phyloP scores from a whole-genome alignment of 75 land plant species.

The Pinus taeda region DNA sequence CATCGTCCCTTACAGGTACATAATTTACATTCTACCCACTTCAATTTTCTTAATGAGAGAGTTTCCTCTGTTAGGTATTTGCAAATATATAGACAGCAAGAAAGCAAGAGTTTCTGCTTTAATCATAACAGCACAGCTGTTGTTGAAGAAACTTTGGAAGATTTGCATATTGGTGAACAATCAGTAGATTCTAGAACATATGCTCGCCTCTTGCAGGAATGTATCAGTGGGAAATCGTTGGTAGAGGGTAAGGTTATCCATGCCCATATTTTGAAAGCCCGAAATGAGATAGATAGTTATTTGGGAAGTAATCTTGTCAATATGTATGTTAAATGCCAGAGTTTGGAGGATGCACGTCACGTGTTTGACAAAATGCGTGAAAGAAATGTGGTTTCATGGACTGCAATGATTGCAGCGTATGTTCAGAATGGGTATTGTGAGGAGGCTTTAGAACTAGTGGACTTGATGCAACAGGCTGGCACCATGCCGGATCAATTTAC shows the following conservation, averaged over 20 bases:
- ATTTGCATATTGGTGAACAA: not conserved
- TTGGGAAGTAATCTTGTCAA: not conserved
- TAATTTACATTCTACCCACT: not conserved
- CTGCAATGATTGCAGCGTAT: slow-evolving; percentile 8
- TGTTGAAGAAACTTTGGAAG: not conserved
- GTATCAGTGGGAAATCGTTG: not conserved
- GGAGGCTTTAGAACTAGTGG: slow-evolving; percentile 1
- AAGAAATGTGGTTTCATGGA: slow-evolving; percentile 1
- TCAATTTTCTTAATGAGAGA: not conserved
- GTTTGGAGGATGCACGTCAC: not conserved
- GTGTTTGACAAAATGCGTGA: slow-evolving; percentile 11
- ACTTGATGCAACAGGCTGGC: slow-evolving; percentile 10
- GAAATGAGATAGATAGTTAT: not conserved
- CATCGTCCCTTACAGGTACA: not conserved
- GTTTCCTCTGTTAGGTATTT: not conserved
- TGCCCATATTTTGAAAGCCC: not conserved
- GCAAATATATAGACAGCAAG: not conserved
- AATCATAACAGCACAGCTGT: not conserved
- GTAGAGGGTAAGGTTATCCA: not conserved
- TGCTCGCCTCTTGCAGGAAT: not conserved
- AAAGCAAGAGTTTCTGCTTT: not conserved
- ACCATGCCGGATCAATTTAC: slow-evolving; percentile 29
- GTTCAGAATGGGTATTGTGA: not conserved
- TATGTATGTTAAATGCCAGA: slow-evolving; percentile 5
- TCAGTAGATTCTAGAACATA: not conserved